These are phyloP conservation scores for Xylariaceae sp. DNA, from an alignment of 2,329 filamentous ascomycete species.

Conservation along the genomic window DNA sequence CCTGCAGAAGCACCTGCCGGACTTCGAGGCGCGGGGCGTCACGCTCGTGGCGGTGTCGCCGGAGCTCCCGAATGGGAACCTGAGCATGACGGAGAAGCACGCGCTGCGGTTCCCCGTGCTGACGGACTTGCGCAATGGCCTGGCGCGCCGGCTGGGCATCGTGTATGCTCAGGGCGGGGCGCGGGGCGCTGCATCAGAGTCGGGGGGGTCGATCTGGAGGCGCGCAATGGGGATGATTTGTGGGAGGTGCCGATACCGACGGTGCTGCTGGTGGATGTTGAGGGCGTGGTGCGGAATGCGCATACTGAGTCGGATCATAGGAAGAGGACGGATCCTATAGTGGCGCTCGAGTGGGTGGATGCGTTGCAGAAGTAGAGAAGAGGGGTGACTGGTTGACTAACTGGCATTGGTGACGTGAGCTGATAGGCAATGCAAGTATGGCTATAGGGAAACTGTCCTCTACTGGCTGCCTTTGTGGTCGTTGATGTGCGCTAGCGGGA, in stretches of 20 bases:
- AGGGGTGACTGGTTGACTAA: no score
- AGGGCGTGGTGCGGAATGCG: constrained; percentile 24
- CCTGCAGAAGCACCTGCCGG: constrained; percentile 31
- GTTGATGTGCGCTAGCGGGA: no score
- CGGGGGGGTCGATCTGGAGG: constrained; percentile 26
- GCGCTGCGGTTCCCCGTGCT: constrained; percentile 36
- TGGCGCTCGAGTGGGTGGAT: constrained; percentile 31
- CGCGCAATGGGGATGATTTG: constrained; percentile 32
- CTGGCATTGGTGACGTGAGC: no score
- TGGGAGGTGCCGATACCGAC: constrained; percentile 35
- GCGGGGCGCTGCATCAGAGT: constrained; percentile 10
- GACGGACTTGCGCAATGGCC: constrained; percentile 27
- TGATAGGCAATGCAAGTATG: no score
- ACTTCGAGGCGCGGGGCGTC: constrained; percentile 33
- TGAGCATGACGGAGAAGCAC: constrained; percentile 35
- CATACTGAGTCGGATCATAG: constrained; percentile 34
- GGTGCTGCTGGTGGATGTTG: constrained; percentile 32
- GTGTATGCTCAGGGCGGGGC: constrained; percentile 19
- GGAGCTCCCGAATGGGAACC: constrained; percentile 34
- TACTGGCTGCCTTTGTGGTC: no score
- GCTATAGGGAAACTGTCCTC: no score
- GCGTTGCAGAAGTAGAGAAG: constrained; percentile 6
- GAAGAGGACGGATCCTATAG: constrained; percentile 31
- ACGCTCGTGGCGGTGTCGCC: constrained; percentile 39
- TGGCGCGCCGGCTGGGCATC: constrained; percentile 33